Conservation (phyloP, 78 protist genomes). For the Neovahlkampfia damariscottae region DNA sequence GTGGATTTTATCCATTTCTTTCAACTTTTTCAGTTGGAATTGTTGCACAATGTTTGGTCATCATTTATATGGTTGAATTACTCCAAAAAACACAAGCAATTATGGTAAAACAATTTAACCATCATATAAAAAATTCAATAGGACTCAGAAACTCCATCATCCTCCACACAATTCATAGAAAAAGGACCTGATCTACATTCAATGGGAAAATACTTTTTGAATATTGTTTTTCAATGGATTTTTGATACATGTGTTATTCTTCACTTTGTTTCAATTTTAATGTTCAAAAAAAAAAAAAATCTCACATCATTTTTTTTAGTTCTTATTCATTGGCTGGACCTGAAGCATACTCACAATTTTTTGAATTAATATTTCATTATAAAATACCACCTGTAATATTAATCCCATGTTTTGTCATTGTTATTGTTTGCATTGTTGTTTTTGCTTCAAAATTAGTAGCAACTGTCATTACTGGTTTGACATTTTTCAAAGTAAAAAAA, state of each 20-base stretch:
- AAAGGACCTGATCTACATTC: conserved; percentile 13
- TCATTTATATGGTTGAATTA: conserved; percentile 20
- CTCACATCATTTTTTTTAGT: not conserved
- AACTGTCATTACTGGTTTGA: not conserved
- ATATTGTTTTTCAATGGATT: not conserved
- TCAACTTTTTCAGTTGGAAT: not conserved
- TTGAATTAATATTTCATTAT: not conserved
- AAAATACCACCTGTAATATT: not conserved
- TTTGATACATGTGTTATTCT: conserved; percentile 12
- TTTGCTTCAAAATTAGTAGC: not conserved
- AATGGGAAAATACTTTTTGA: conserved; percentile 21
- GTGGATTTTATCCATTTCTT: conserved; percentile 15
- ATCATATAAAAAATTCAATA: not conserved
- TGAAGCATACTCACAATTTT: conserved; percentile 6
- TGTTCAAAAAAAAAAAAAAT: no score
- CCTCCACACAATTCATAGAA: not conserved
- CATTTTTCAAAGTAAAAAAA: conserved; percentile 13
- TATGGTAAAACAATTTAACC: not conserved
- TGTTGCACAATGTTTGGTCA: conserved; percentile 3
- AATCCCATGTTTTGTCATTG: not conserved
- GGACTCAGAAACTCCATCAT: not conserved
- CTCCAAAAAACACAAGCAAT: conserved; percentile 15
- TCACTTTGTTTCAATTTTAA: no score
- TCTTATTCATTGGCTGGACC: conserved; percentile 16
- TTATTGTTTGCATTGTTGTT: not conserved